Conservation (phyloP, 495 filamentous ascomycete species). For the Neurospora cerealis region DNA sequence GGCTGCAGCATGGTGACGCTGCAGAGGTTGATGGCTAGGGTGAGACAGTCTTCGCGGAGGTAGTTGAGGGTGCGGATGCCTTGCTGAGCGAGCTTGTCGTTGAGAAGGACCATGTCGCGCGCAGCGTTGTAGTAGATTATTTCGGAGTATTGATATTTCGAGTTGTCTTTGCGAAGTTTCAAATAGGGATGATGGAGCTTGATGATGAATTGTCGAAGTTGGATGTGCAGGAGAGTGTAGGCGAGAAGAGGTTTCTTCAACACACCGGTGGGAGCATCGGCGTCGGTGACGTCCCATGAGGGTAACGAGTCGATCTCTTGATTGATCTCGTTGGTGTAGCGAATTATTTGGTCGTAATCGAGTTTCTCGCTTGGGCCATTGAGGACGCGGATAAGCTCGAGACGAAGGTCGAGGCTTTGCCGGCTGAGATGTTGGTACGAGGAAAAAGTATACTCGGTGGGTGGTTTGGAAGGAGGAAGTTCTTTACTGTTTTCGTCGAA, state of each 20-base stretch:
- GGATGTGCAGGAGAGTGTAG: conserved; percentile 31
- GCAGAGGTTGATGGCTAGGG: conserved; percentile 34
- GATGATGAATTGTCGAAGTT: conserved; percentile 35
- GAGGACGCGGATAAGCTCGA: conserved; percentile 31
- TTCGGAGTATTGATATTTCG: conserved; percentile 35
- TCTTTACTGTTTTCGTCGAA: conserved; percentile 31
- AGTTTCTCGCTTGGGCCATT: conserved; percentile 23
- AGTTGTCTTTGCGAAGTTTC: conserved; percentile 28
- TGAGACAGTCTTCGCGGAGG: conserved; percentile 30
- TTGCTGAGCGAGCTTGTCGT: conserved; percentile 28
- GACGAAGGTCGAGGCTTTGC: conserved; percentile 28
- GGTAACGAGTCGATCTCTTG: conserved; percentile 34
- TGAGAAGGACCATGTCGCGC: conserved; percentile 34
- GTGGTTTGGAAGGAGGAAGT: conserved; percentile 24
- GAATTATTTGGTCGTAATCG: conserved; percentile 34
- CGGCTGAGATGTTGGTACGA: conserved; percentile 33
- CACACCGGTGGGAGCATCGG: neutral
- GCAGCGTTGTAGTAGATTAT: conserved; percentile 39
- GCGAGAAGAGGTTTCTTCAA: conserved; percentile 28
- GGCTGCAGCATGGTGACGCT: conserved; percentile 41
- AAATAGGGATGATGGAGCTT: conserved; percentile 36
- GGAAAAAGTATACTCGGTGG: conserved; percentile 27
- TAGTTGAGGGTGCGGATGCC: conserved; percentile 32
- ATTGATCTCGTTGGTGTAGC: conserved; percentile 34
- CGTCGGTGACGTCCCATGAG: conserved; percentile 27